Evolutionary conservation across 23 red algal species (phyloP).

Genomic region (Gracilaria caudata): DNA sequence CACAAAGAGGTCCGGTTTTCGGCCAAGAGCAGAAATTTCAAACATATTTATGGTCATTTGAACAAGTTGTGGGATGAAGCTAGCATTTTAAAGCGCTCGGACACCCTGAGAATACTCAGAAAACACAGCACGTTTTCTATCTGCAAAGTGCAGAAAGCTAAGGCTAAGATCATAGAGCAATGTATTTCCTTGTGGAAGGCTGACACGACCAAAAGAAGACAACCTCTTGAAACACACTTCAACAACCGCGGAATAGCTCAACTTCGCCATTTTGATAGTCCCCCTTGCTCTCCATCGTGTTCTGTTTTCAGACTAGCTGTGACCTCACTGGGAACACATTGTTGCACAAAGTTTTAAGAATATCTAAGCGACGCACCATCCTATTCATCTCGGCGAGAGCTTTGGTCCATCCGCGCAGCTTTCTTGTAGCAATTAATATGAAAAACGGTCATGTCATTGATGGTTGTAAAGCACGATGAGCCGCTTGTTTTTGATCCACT

Average conservation of each 20-base stretch:
- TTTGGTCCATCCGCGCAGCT: conserved; percentile 62
- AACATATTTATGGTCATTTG: conserved; percentile 62
- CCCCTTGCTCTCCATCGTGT: background rate
- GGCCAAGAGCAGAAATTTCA: conserved; percentile 15
- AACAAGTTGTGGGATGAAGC: conserved; percentile 54
- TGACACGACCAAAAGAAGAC: conserved; percentile 49
- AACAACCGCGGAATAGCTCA: conserved; percentile 50
- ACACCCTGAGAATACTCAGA: conserved; percentile 63
- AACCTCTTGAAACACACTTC: conserved; percentile 67
- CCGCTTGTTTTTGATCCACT: conserved; percentile 10
- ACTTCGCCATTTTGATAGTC: conserved; percentile 27
- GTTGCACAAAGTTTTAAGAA: conserved; percentile 76
- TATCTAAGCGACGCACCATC: conserved; percentile 78
- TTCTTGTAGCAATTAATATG: conserved; percentile 75
- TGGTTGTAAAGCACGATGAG: conserved; percentile 62
- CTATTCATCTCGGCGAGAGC: conserved; percentile 75
- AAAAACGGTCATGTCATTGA: conserved; percentile 75
- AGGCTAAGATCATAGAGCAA: conserved; percentile 55
- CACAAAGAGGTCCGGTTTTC: background rate
- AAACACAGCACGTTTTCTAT: conserved; percentile 42
- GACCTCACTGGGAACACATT: conserved; percentile 76
- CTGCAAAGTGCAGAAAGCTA: conserved; percentile 62
- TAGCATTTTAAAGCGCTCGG: conserved; percentile 61
- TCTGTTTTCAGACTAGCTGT: conserved; percentile 18
- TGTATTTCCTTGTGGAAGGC: conserved; percentile 56